Base-by-base conservation (phyloP, 2,329 filamentous ascomycete species). In the Coniochaeta ligniaria region DNA sequence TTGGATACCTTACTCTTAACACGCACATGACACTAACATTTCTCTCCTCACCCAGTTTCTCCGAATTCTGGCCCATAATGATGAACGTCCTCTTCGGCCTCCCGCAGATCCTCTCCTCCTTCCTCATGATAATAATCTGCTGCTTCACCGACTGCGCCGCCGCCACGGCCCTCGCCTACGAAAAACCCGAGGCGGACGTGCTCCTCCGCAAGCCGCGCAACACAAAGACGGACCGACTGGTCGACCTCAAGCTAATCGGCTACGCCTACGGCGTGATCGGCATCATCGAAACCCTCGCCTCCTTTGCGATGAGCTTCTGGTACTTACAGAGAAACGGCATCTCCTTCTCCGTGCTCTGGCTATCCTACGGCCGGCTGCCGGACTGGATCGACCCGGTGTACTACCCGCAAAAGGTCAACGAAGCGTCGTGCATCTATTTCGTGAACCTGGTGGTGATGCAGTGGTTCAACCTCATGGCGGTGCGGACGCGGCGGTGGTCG, bases 381-480 rank as follows among this genome's bases (percentile, higher is more conserved):
- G 35, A 36, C 35, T 36, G 35, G 35, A 36, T 36, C 35, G 35
- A 36, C 12, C 35, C 35, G 12, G 35, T 9, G 3, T 81, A 80
- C 60, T 83, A 86, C 67, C 75, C 74, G 0, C 71, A 76, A 31
- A 79, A 83, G 63, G 74, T 89, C 26, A 88, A 87, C 63, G 79
- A 83, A 62, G 88, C 88, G 0, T 88, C 83, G 41, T 89, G 86
- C 17, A 87, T 94, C 62, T 93, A 93, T 73, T 93, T 93, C 67
- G 83, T 92, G 65, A 93, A 87, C 62, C 76, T 94, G 24, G 90
- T 94, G 2, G 86, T 93, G 57, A 91, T 93, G 88, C 88, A 91
- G 78, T 87, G 86, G 79, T 92, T 92, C 78, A 91, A 89, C 69
- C 77, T 92, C 4, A 81, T 92, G 68, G 85, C 86, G 1, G 80